These are phyloP conservation scores for Cyclotella sp. DNA, from an alignment of 108 stramenopile genomes.

Conservation along the genomic window DNA sequence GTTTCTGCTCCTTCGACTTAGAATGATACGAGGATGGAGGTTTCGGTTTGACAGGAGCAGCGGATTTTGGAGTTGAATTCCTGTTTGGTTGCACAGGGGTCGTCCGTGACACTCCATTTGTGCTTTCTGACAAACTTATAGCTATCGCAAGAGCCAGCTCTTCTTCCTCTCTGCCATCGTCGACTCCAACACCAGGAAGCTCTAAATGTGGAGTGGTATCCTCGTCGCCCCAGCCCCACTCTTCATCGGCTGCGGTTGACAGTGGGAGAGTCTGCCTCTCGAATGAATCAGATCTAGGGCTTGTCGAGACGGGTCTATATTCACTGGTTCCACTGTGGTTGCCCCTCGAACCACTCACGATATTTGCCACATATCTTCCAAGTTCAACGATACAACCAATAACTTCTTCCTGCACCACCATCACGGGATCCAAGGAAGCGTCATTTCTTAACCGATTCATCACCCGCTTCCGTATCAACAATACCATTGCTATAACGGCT, in stretches of 20 bases:
- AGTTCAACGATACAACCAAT: constrained; percentile 11
- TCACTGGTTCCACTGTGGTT: neutral
- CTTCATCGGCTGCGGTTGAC: constrained; percentile 52
- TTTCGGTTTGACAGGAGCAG: neutral
- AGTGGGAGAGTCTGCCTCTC: constrained; percentile 38
- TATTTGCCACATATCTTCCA: constrained; percentile 8
- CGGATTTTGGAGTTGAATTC: constrained; percentile 1
- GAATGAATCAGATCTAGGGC: neutral
- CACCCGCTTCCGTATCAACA: constrained; percentile 45
- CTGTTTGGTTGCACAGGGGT: neutral
- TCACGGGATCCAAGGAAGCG: constrained; percentile 13
- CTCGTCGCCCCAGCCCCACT: constrained; percentile 56
- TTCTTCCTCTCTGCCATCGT: constrained; percentile 43
- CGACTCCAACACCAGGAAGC: constrained; percentile 32
- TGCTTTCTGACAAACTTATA: constrained; percentile 46
- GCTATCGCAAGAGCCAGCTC: constrained; percentile 52
- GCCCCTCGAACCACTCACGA: neutral
- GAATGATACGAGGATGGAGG: neutral
- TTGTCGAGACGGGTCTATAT: neutral
- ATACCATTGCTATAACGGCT: constrained; percentile 24
- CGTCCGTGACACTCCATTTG: neutral
- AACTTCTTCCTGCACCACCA: constrained; percentile 42
- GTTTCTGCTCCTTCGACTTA: neutral
- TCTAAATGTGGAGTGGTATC: constrained; percentile 35
- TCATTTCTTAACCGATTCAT: constrained; percentile 27